Base-by-base conservation (phyloP, 129 eudicot genomes). In the Saposhnikovia divaricata region DNA sequence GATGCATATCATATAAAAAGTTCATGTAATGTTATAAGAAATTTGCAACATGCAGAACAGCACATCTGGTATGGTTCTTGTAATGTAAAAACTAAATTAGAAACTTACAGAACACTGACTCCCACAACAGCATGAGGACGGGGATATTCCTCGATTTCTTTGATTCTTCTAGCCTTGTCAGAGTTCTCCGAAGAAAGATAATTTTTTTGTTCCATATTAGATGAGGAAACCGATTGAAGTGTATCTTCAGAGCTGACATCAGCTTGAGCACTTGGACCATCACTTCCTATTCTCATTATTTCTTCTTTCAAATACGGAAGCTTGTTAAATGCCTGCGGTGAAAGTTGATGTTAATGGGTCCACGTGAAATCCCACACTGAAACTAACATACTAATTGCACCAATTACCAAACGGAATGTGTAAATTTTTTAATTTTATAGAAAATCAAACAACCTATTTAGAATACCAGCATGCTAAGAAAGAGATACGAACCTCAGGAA, bases 61-160 rank as follows among this genome's bases (percentile, higher is more conserved):
- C 43, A 66, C 42, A 31, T 27, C 23, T 31, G 23, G 43, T 61
- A 8, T n/a, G 28, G 14, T 59, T 59, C 31, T n/a, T 61, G 15
- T 68, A 68, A 68, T 68, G 18, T 34, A 46, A 46, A 45, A 75
- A 0, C 39, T 27, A 25, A 14, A 46, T 12, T 75, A 72, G 21
- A 76, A 77, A 86, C 98, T 95, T 89, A 95, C 99, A 95, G 80
- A 79, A 95, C 99, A 83, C 99, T 95, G 61, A 90, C 97, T 53
- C 96, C 97, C 72, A 95, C 91, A 59, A 95, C 96, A 65, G 99
- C 94, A 69, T 77, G 83, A 42, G 99, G 97, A 38, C 80, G 84
- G 38, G 97, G 99, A 84, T 82, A 92, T 48, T 92, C 99, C 86
- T 92, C 97, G 70, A 95, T 89, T 80, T 88, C 96, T 85, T 92